Percentiles rank a stretch among this genome's conserved stretches.
Conservation (phyloP, 164 flowering plant species). For the Nymphaea colorata region DNA sequence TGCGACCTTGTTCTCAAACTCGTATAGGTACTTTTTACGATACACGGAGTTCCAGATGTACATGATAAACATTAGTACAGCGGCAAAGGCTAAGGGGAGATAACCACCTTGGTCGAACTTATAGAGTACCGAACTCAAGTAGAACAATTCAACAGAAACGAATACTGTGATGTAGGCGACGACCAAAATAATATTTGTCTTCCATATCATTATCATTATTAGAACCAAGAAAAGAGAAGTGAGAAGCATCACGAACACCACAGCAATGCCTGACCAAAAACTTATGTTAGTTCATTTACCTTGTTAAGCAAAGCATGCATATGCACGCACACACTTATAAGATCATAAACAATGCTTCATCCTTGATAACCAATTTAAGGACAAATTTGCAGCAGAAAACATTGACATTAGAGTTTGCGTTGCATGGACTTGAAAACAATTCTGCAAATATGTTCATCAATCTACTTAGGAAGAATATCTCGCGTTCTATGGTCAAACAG, state of each 20-base stretch:
- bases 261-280: slow-evolving; percentile 49
- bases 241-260: slow-evolving; percentile 29
- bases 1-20: slow-evolving; percentile 53
- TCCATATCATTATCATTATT: slow-evolving; percentile 82
- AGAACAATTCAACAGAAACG: slow-evolving; percentile 7
- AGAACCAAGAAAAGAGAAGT: slow-evolving; percentile 51
- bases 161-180: slow-evolving; percentile 3
- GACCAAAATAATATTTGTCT: slow-evolving; percentile 36
- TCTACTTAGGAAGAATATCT: no score
- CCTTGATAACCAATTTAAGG: not conserved
- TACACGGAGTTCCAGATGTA: slow-evolving; percentile 27
- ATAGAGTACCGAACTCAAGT: slow-evolving; percentile 64
- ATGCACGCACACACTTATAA: no score
- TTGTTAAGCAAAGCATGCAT: no score
- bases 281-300: no score
- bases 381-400: not conserved
- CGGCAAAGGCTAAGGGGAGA: slow-evolving; percentile 49
- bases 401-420: not conserved
- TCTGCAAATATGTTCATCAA: not conserved
- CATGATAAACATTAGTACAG: slow-evolving; percentile 41
- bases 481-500: no score
- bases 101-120: slow-evolving; percentile 73
- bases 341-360: not conserved
- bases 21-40: slow-evolving; percentile 50
- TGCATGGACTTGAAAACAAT: not conserved